Conservation (phyloP, 2,329 filamentous ascomycete genomes). For the Sphaerulina musiva region DNA sequence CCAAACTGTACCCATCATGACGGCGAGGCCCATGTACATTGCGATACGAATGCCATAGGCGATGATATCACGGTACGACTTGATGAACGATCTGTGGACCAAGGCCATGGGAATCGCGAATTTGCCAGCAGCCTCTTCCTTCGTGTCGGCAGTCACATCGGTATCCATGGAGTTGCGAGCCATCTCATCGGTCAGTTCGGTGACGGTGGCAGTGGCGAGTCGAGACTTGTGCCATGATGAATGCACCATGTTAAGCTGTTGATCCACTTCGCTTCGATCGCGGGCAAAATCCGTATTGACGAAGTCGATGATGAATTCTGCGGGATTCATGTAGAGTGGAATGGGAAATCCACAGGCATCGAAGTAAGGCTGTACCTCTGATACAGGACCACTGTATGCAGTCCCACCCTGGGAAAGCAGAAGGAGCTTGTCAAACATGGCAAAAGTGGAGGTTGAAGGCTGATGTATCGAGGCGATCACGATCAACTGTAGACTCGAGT, state of each 20-base stretch:
- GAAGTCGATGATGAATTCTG: slow-evolving; percentile 71
- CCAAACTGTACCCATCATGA: slow-evolving; percentile 88
- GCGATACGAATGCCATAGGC: slow-evolving; percentile 75
- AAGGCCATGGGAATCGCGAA: slow-evolving; percentile 55
- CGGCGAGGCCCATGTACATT: slow-evolving; percentile 74
- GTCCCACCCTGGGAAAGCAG: slow-evolving; percentile 65
- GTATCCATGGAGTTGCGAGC: slow-evolving; percentile 31
- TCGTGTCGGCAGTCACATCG: slow-evolving; percentile 27
- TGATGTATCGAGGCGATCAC: slow-evolving; percentile 81
- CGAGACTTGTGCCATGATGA: slow-evolving; percentile 50
- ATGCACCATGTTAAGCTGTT: slow-evolving; percentile 50
- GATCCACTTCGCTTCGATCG: slow-evolving; percentile 43
- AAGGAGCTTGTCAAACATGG: slow-evolving; percentile 72
- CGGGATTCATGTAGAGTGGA: slow-evolving; percentile 67
- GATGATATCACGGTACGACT: slow-evolving; percentile 75
- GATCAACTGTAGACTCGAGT: slow-evolving; percentile 50
- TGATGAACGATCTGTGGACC: slow-evolving; percentile 73
- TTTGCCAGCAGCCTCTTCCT: slow-evolving; percentile 39
- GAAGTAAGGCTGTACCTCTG: slow-evolving; percentile 57
- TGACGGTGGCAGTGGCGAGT: slow-evolving; percentile 33
- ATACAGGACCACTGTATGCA: slow-evolving; percentile 64
- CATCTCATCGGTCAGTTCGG: slow-evolving; percentile 33
- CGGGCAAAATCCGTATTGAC: slow-evolving; percentile 69
- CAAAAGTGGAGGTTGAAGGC: slow-evolving; percentile 71
- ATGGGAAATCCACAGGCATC: slow-evolving; percentile 54